Conservation (phyloP, 208 protist species). For the Leishmania braziliensis region DNA sequence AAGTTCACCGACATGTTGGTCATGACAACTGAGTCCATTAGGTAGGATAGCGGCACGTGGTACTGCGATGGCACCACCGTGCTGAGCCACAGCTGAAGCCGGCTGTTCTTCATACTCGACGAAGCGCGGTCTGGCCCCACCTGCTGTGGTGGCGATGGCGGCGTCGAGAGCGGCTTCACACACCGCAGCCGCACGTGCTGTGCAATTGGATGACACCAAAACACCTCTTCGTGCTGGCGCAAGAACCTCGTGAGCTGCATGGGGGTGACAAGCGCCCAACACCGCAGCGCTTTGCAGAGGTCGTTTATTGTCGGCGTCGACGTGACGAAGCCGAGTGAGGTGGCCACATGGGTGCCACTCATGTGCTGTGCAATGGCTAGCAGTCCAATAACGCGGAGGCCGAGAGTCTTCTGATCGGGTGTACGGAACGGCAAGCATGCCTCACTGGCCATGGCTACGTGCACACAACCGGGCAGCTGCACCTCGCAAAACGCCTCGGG, state of each 20-base stretch:
- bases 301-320: conserved; percentile 12
- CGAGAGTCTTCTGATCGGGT: conserved; percentile 21
- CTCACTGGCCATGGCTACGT: conserved; percentile 32
- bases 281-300: conserved; percentile 11
- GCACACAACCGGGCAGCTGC: conserved; percentile 37
- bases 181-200: conserved; percentile 11
- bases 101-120: neutral
- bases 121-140: neutral
- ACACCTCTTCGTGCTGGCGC: neutral
- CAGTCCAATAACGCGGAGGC: conserved; percentile 38
- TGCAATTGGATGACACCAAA: neutral
- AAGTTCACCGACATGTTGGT: neutral
- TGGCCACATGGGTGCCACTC: conserved; percentile 9
- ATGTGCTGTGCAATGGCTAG: conserved; percentile 43
- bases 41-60: conserved; percentile 22
- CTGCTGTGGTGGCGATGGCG: neutral
- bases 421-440: conserved; percentile 24
- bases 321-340: conserved; percentile 17
- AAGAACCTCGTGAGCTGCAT: conserved; percentile 8
- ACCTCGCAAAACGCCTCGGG: conserved; percentile 28
- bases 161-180: neutral
- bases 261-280: conserved; percentile 2
- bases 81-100: conserved; percentile 28
- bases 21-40: neutral
- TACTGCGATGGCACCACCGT: conserved; percentile 30